phyloP scores from a whole-genome alignment of 2,329 filamentous ascomycete genomes.

The Ceratocystis variospora region DNA sequence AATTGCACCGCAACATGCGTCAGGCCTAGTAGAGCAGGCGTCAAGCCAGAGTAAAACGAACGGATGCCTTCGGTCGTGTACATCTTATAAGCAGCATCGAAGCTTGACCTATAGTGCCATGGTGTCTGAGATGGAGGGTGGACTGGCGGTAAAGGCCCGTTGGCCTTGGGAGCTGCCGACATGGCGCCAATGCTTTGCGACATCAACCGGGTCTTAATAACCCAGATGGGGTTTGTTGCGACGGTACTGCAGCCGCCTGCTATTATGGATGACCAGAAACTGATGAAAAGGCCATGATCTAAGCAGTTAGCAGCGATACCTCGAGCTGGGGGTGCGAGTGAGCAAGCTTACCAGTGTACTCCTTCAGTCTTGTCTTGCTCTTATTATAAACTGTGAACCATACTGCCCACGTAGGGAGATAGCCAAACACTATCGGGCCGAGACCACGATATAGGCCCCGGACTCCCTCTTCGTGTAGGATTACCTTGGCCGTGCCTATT shows the following conservation, averaged over 20 bases:
- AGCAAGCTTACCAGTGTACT: conserved; percentile 44
- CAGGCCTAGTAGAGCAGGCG: conserved; percentile 78
- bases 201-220: conserved; percentile 97
- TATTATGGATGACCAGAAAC: conserved; percentile 78
- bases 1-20: conserved; percentile 97
- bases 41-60: conserved; percentile 91
- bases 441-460: conserved; percentile 85
- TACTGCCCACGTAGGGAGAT: conserved; percentile 94
- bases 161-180: conserved; percentile 27
- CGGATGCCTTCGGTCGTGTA: conserved; percentile 75
- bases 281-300: conserved; percentile 39
- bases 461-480: conserved; percentile 78
- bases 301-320: conserved; percentile 7
- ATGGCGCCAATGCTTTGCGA: conserved; percentile 54
- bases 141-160: conserved; percentile 32
- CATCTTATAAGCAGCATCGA: conserved; percentile 93
- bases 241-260: conserved; percentile 88
- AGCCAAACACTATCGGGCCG: conserved; percentile 87
- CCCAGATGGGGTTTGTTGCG: conserved; percentile 96
- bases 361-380: conserved; percentile 60
- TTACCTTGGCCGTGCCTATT: conserved; percentile 69
- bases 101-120: conserved; percentile 82
- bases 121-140: conserved; percentile 47
- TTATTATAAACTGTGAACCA: conserved; percentile 95
- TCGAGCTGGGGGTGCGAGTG: neutral